Conservation (phyloP, 306 rosid species). For the Mimosa bimucronata region DNA sequence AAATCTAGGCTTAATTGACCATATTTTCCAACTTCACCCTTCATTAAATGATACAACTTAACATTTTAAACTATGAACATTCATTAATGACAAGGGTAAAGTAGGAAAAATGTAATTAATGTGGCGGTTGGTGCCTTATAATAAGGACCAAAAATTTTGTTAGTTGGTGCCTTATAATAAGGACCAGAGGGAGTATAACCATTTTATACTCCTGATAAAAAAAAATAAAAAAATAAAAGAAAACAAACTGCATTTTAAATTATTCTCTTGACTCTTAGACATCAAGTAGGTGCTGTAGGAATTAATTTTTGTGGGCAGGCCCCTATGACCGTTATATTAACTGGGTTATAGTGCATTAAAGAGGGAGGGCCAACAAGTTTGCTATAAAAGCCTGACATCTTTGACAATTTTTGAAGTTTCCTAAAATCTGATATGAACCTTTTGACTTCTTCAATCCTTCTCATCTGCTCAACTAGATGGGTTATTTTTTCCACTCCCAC, state of each 20-base stretch:
- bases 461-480: slow-evolving; percentile 24
- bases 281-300: background rate
- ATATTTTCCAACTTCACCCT: too few species aligned
- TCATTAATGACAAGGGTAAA: too few species aligned
- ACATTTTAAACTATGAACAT: too few species aligned
- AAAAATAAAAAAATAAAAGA: background rate
- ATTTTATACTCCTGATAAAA: background rate
- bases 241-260: background rate
- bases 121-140: too few species aligned
- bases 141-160: too few species aligned
- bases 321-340: background rate
- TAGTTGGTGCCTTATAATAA: too few species aligned
- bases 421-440: slow-evolving; percentile 29
- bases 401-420: slow-evolving; percentile 39
- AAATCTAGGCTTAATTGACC: too few species aligned
- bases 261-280: background rate
- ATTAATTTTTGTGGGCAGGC: background rate
- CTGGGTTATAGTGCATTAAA: background rate
- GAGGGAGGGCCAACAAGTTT: slow-evolving; percentile 20
- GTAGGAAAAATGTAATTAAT: too few species aligned
- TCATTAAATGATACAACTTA: too few species aligned
- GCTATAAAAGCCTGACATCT: slow-evolving; percentile 43
- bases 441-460: slow-evolving; percentile 44
- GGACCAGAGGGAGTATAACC: too few species aligned
- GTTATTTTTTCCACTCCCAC: slow-evolving; percentile 13